These are phyloP conservation scores for Mycena polygramma DNA, from an alignment of 768 basidiomycete species.

Conservation along the genomic window DNA sequence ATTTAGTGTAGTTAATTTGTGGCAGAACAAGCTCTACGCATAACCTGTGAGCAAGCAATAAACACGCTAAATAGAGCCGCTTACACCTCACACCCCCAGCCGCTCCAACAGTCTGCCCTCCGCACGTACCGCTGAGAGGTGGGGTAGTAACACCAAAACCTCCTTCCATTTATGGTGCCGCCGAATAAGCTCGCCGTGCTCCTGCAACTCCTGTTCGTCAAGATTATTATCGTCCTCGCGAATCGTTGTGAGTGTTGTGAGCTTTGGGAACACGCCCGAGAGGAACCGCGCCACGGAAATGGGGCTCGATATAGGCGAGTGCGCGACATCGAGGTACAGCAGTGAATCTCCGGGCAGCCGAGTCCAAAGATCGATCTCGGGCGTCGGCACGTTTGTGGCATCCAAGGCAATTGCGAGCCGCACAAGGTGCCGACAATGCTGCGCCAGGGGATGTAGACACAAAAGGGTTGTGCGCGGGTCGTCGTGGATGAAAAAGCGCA, in stretches of 20 bases:
- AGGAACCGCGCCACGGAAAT: neutral
- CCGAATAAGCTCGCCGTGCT: neutral
- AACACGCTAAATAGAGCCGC: no score
- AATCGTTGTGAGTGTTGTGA: neutral
- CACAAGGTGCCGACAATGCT: neutral
- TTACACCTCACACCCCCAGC: no score
- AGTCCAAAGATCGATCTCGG: neutral
- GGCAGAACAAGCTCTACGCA: no score
- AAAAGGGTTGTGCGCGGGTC: constrained; percentile 1
- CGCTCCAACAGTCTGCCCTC: neutral
- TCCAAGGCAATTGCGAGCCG: neutral
- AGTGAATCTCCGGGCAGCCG: neutral
- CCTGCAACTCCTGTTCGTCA: neutral
- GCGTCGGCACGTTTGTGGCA: neutral
- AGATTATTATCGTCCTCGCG: neutral
- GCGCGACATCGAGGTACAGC: neutral
- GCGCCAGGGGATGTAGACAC: neutral
- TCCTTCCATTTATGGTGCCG: neutral
- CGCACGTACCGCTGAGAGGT: neutral
- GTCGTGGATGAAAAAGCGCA: neutral
- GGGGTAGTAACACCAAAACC: neutral
- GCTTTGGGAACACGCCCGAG: neutral
- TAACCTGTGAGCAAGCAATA: no score
- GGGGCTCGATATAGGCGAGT: neutral
- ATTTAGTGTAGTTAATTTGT: no score